A percentile compares a stretch with the other conserved stretches of the same genome.
These are phyloP conservation scores for Paraphysoderma sedebokerense DNA, from an alignment of 371 early-diverging fungal genomes.

Conservation along the genomic window DNA sequence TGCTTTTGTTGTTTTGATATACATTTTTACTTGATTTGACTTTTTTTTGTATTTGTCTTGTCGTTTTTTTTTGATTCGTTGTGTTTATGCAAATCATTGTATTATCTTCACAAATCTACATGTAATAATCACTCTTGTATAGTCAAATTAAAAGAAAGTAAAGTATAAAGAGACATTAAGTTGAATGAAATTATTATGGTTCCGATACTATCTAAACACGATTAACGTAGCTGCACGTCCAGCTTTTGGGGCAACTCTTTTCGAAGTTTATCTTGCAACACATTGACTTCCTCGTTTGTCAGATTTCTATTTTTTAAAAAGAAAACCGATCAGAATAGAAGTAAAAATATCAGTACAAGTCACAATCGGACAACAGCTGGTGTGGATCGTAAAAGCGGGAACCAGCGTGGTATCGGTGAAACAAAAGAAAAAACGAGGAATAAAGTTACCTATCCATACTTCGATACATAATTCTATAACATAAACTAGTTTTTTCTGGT, in stretches of 20 bases:
- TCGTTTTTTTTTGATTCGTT: too few species aligned
- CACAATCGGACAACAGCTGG: not conserved
- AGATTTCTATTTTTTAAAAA: constrained; percentile 37
- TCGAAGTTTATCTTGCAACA: constrained; percentile 64
- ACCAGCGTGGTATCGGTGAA: not conserved
- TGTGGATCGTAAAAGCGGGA: not conserved
- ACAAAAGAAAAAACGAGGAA: not conserved
- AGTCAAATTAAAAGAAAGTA: too few species aligned
- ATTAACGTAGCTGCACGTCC: constrained; percentile 55
- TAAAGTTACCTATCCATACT: constrained; percentile 56
- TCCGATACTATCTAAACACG: not conserved
- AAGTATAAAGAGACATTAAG: too few species aligned
- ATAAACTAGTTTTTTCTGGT: constrained; percentile 51
- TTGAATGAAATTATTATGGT: too few species aligned
- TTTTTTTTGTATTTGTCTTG: too few species aligned
- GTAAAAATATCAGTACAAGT: constrained; percentile 1
- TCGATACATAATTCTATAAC: constrained; percentile 85
- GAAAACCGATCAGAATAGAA: not conserved
- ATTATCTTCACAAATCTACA: too few species aligned
- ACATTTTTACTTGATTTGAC: too few species aligned
- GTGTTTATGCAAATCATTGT: too few species aligned
- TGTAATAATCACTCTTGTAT: too few species aligned
- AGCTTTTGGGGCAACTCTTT: constrained; percentile 39
- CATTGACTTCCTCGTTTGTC: constrained; percentile 85
- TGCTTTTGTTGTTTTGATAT: too few species aligned